phyloP scores from a whole-genome alignment of 805 yeast species.

The Teunomyces stri region DNA sequence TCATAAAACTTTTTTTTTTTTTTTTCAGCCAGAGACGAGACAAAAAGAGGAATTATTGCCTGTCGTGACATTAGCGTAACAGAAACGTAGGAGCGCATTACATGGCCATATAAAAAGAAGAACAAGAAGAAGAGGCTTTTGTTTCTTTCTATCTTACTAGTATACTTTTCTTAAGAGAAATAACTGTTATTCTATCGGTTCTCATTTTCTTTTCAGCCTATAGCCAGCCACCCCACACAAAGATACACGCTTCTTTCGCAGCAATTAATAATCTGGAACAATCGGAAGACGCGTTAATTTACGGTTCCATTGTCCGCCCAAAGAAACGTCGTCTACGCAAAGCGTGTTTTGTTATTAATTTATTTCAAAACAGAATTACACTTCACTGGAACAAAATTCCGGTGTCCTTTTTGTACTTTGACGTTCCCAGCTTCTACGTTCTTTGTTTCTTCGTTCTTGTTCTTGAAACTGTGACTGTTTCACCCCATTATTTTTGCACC shows the following conservation, averaged over 20 bases:
- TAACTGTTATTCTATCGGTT: neutral
- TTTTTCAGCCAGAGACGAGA: neutral
- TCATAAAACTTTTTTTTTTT: neutral
- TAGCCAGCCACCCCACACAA: neutral
- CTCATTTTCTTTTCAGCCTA: neutral
- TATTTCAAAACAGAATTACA: neutral
- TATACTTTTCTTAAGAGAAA: too few species aligned
- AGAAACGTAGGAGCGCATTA: neutral
- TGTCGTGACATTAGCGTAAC: neutral
- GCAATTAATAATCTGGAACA: neutral
- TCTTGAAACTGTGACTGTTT: too few species aligned
- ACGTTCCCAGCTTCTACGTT: too few species aligned
- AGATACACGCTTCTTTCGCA: neutral
- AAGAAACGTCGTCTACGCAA: neutral
- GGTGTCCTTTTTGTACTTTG: neutral
- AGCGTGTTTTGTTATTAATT: neutral
- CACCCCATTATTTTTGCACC: neutral
- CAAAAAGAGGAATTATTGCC: neutral
- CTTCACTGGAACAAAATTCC: neutral
- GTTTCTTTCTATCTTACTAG: too few species aligned
- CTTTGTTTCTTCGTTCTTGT: too few species aligned
- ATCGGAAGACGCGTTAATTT: constrained; percentile 2
- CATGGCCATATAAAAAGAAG: neutral
- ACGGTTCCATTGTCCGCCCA: neutral
- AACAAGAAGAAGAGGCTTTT: too few species aligned